These are phyloP conservation scores for Tubosaeta brunneosetosa DNA, from an alignment of 768 basidiomycete species.

Conservation along the genomic window DNA sequence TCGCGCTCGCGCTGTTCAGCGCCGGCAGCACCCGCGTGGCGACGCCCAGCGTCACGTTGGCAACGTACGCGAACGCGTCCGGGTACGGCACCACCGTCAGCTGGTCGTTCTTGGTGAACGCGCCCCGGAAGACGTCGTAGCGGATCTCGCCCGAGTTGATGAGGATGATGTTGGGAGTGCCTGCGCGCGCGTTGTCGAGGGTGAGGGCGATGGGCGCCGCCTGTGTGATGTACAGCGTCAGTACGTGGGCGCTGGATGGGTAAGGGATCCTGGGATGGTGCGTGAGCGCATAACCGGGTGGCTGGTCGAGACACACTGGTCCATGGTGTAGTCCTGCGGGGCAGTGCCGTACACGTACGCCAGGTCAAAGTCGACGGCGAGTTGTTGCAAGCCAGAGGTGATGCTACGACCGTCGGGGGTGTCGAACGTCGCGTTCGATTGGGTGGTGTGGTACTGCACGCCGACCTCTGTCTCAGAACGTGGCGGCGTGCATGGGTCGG, in stretches of 20 bases:
- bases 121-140: constrained; percentile 61
- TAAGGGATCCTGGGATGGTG: constrained; percentile 48
- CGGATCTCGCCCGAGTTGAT: constrained; percentile 60
- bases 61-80: constrained; percentile 60
- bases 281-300: background rate
- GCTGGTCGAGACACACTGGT: constrained; percentile 38
- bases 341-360: constrained; percentile 61
- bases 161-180: constrained; percentile 60
- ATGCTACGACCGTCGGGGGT: constrained; percentile 51
- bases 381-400: constrained; percentile 47
- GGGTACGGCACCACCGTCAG: constrained; percentile 69
- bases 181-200: constrained; percentile 59
- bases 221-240: constrained; percentile 54
- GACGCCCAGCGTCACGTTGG: constrained; percentile 45
- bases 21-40: constrained; percentile 51
- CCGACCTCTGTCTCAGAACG: background rate
- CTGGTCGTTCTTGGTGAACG: constrained; percentile 79
- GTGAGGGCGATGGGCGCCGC: constrained; percentile 53
- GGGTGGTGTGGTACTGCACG: constrained; percentile 61
- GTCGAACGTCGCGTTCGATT: constrained; percentile 53
- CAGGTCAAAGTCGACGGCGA: constrained; percentile 60
- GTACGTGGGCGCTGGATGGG: constrained; percentile 54
- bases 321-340: constrained; percentile 70
- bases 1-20: constrained; percentile 45
- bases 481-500: background rate